Base-by-base conservation (phyloP, 1,284 basidiomycete genomes). In the Meira nashicola region DNA sequence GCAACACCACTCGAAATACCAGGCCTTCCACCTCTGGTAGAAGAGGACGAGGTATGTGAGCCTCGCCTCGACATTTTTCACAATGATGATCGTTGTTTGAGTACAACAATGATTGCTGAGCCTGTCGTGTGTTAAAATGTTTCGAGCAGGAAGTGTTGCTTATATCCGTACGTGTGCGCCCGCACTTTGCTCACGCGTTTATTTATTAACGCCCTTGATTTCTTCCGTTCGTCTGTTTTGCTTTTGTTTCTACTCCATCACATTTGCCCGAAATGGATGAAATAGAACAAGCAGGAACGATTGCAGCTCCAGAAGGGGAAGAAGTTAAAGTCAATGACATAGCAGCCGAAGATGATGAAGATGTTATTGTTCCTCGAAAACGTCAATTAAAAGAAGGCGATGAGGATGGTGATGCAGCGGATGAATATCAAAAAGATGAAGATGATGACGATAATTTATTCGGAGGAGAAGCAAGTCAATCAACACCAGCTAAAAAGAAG, bases 51-150 rank as follows among this genome's bases (percentile, higher is more conserved):
- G 14, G 50, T 39, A 41, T 53, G 50, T 14, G 50, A 17, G 23
- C 50, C 50, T 33, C 50, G 2, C 39, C 50, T 53, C 17, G 50
- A 53, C 50, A 53, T 53, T 8, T 33, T 33, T 33, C 3, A 8
- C 28, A 8, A 33, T 4, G 28, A 33, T 33, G 28, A 33, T 33
- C 4, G 28, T 33, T 33, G 28, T 33, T 33, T 33, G 28, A 33
- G 28, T 8, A 33, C 28, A 33, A 33, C 28, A 33, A 33, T 33
- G 28, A 33, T 4, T 33, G 28, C 28, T 33, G 28, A 33, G 8
- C 28, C 28, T 33, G 28, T 33, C 28, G 28, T 33, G 28, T 33
- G 28, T 33, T 33, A 33, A 33, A 33, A 33, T n/a, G n/a, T n/a
- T n/a, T n/a, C n/a, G n/a, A n/a, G n/a, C n/a, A n/a, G n/a, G n/a